Conservation (phyloP, 1,284 basidiomycete species). For the Naganishia cerealis region DNA sequence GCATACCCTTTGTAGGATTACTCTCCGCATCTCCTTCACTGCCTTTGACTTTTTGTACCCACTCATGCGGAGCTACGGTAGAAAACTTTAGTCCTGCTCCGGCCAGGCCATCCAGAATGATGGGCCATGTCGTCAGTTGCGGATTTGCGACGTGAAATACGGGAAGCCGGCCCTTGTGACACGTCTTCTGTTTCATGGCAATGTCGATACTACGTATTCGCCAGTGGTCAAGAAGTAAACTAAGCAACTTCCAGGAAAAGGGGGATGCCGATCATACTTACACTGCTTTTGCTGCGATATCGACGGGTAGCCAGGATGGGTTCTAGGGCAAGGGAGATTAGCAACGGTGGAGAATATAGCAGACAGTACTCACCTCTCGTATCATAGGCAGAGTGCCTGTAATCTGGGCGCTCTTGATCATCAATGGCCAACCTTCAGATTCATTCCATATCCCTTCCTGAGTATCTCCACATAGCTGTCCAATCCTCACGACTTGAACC, state of each 20-base stretch:
- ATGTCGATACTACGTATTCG: constrained; percentile 42
- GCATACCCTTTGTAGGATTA: constrained; percentile 42
- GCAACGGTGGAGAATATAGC: not conserved
- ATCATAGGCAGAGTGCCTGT: constrained; percentile 48
- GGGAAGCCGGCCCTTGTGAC: constrained; percentile 25
- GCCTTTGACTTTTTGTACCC: constrained; percentile 45
- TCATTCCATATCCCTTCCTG: constrained; percentile 54
- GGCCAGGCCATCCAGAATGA: constrained; percentile 42
- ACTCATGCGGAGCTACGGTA: constrained; percentile 39
- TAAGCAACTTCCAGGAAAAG: not conserved
- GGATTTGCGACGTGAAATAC: constrained; percentile 45
- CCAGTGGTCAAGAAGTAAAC: not conserved
- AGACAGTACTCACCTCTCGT: constrained; percentile 40
- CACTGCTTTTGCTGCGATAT: constrained; percentile 50
- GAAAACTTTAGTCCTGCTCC: constrained; percentile 41
- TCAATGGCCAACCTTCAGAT: constrained; percentile 53
- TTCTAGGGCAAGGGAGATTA: constrained; percentile 34
- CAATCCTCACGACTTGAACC: constrained; percentile 44
- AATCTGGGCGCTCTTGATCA: constrained; percentile 46
- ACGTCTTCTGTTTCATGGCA: constrained; percentile 27
- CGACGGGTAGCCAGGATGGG: constrained; percentile 54
- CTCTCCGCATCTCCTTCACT: constrained; percentile 33
- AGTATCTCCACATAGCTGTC: constrained; percentile 52
- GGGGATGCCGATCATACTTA: constrained; percentile 28
- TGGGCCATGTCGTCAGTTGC: constrained; percentile 36